Base-by-base conservation (phyloP, 192 early-diverging fungal species). In the Coemansia sp. region DNA sequence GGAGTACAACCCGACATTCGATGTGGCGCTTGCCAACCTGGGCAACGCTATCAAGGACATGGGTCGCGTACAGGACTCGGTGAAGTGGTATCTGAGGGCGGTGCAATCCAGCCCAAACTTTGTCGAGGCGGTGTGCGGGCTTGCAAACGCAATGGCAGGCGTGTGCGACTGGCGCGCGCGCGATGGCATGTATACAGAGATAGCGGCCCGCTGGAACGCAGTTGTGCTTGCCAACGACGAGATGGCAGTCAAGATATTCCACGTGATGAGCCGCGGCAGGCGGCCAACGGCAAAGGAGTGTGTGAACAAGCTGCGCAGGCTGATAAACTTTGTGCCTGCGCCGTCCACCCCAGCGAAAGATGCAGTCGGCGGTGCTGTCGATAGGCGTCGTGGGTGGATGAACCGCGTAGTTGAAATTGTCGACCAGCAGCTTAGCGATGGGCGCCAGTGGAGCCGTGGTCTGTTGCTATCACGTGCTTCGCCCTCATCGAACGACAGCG, bases 21-120 rank as follows among this genome's bases (percentile, higher is more conserved):
- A 93, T 66, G 93, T 96, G 50, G 94, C 94, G 4, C 82, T 95
- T 33, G 94, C 94, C 46, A 96, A 96, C 62, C 83, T 96, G 25
- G 94, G 93, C 22, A 96, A 96, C 61, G 93, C 94, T 1, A 88
- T 91, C 74, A 96, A 96, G 74, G 94, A 96, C 70, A 84, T 93
- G 66, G 93, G 94, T 0, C 81, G 91, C 36, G 92, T 96, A 19
- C 92, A 95, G 50, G 94, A 96, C 32, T 89, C 90, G 33, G 89
- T 95, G 7, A 84, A 86, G 61, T 90, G 92, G 84, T 96, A 96
- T 71, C 66, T 87, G 50, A 88, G 92, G 23, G 92, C 94, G 0
- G 86, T 94, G 13, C 86, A 87, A 33, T 88, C 88, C 57, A 94
- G 93, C 61, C 92, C 93, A 14, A 87, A 93, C 62, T 96, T 96